Base-by-base conservation (phyloP, 495 filamentous ascomycete species). In the Trichoderma reesei region DNA sequence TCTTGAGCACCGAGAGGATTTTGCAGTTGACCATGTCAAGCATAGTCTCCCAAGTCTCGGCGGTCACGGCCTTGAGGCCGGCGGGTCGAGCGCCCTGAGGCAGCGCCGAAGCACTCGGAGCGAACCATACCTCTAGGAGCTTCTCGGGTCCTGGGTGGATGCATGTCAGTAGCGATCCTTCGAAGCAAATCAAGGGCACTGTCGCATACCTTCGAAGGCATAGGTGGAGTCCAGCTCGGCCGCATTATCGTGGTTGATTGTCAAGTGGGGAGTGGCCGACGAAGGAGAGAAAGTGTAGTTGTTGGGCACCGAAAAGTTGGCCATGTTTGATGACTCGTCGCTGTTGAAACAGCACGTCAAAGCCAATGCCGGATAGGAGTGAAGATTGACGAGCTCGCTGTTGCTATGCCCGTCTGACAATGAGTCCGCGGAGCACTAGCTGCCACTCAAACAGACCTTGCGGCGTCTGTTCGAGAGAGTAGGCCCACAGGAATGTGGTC, bases 121-220 rank as follows among this genome's bases (percentile, higher is more conserved):
- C 86, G 73, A 99, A 98, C 95, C 95, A 99, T 69, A 99, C 94
- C 78, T 99, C 95, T 66, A 99, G 85, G 41, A 99, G 82, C 78
- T 99, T 99, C 78, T 99, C 95, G 42, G 95, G 95, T 61, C 94
- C 89, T 91, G 63, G 20, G 20, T 34, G 39, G 67, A 31, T 10
- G 33, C 39, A 51, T 67, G 34, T 60, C 16, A 18, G 16, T 48
- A 39, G 38, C 38, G 11, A 39, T 11, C 38, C 1, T 26, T 20
- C 9, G 8, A 39, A 34, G 62, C 20, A 44, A 18, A 26, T 26
- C 26, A 26, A 26, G 26, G 26, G 26, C 26, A 26, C 26, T 26
- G 26, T 26, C 5, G 65, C 79, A 51, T 73, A 90, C 90, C 94
- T 83, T 99, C 95, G 72, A 99, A 99, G 67, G 92, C 92, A 83